A percentile compares a stretch with the other conserved stretches of the same genome.
Conservation (phyloP, 306 rosid species). For the Calophaca sinica region DNA sequence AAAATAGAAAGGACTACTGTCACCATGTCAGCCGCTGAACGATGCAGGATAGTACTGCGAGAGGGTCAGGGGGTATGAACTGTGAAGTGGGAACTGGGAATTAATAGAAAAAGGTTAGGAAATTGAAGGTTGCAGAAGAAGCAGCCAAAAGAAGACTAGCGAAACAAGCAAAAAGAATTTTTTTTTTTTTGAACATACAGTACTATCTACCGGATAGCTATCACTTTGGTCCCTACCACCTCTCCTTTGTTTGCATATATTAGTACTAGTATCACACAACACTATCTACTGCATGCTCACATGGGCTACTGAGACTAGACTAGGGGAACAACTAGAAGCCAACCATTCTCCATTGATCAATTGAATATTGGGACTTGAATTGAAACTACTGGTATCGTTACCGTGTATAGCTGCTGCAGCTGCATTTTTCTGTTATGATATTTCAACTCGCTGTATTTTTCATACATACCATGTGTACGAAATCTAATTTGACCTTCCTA, state of each 20-base stretch:
- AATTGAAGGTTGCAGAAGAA: background rate
- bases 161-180: background rate
- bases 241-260: too few relatives aligned
- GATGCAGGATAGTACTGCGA: conserved; percentile 44
- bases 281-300: background rate
- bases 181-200: conserved; percentile 17
- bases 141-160: conserved; percentile 1
- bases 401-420: conserved; percentile 21
- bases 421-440: background rate
- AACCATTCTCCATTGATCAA: conserved; percentile 37
- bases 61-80: conserved; percentile 39
- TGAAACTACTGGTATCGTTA: conserved; percentile 30
- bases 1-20: conserved; percentile 60
- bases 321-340: conserved; percentile 27
- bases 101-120: background rate
- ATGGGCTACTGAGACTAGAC: background rate
- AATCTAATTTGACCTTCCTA: too few relatives aligned
- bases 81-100: background rate
- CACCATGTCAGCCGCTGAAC: conserved; percentile 79
- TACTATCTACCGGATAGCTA: background rate
- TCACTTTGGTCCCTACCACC: background rate
- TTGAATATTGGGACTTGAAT: conserved; percentile 62
- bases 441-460: background rate
- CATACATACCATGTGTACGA: too few relatives aligned
- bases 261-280: background rate